Conservation (phyloP, 306 rosid genomes). For the Fragaria ananassa region DNA sequence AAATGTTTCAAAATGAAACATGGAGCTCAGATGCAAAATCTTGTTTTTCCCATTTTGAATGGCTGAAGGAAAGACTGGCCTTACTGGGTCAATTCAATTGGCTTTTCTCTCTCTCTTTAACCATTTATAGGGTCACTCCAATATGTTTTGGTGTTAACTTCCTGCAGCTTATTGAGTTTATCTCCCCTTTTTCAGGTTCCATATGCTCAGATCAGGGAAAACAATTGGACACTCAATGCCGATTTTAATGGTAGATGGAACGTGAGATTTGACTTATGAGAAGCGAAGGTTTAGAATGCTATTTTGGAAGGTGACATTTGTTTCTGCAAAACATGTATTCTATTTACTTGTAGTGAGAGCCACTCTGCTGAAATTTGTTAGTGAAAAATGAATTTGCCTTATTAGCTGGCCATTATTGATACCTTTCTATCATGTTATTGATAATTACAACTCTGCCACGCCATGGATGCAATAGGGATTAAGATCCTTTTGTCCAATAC, state of each 20-base stretch:
- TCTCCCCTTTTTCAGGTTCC: slow-evolving; percentile 60
- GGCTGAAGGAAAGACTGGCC: background rate
- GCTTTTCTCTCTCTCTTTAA: background rate
- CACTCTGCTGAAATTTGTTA: slow-evolving; percentile 1
- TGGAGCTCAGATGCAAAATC: background rate
- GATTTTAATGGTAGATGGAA: slow-evolving; percentile 87
- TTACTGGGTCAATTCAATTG: background rate
- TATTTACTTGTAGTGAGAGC: slow-evolving; percentile 27
- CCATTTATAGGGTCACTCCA: background rate
- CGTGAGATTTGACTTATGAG: slow-evolving; percentile 80
- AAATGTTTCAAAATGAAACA: background rate
- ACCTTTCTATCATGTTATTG: background rate
- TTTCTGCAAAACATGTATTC: slow-evolving; percentile 7
- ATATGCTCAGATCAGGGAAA: slow-evolving; percentile 94
- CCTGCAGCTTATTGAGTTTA: slow-evolving; percentile 3
- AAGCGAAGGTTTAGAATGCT: slow-evolving; percentile 21
- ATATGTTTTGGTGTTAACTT: background rate
- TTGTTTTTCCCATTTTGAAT: background rate
- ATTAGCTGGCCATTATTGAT: background rate
- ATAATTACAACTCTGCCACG: background rate
- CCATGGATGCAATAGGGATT: background rate
- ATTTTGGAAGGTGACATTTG: slow-evolving; percentile 25
- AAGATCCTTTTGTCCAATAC: background rate
- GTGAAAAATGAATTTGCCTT: background rate
- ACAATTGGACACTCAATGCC: slow-evolving; percentile 82